These are phyloP conservation scores for Phytophthora aleatoria DNA, from an alignment of 352 stramenopile species.

Conservation along the genomic window DNA sequence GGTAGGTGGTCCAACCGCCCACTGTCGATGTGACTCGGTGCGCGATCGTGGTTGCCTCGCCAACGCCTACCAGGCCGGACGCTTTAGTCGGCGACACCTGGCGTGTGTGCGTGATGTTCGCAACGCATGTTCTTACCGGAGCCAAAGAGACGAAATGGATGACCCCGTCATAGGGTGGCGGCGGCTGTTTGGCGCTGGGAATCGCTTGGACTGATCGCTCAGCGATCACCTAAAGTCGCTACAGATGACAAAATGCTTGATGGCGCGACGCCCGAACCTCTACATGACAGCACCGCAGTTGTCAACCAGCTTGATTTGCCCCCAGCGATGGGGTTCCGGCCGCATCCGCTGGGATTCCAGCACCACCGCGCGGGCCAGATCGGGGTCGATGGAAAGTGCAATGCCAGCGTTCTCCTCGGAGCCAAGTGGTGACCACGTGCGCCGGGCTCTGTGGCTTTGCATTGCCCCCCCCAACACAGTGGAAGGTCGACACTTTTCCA, in stretches of 20 bases:
- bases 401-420: conserved; percentile 10
- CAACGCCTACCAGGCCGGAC: not conserved
- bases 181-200: not conserved
- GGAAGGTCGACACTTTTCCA: conserved; percentile 2
- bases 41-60: not conserved
- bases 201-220: not conserved
- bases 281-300: conserved; percentile 9
- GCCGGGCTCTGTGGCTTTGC: conserved; percentile 23
- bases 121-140: conserved; percentile 7
- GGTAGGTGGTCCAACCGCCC: not conserved
- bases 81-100: conserved; percentile 4
- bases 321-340: no score
- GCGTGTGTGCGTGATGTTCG: not conserved
- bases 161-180: conserved; percentile 5
- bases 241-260: conserved; percentile 3
- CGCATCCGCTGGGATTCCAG: no score
- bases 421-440: conserved; percentile 23
- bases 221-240: conserved; percentile 12
- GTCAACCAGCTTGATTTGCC: not conserved
- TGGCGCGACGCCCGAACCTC: not conserved
- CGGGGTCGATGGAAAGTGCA: conserved; percentile 19
- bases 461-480: not conserved
- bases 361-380: not conserved
- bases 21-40: conserved; percentile 4
- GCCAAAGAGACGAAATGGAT: conserved; percentile 9